A percentile compares a stretch with the other conserved stretches of the same genome.
phyloP scores from a whole-genome alignment of 2,329 filamentous ascomycete species.

The Anisogramma anomala region DNA sequence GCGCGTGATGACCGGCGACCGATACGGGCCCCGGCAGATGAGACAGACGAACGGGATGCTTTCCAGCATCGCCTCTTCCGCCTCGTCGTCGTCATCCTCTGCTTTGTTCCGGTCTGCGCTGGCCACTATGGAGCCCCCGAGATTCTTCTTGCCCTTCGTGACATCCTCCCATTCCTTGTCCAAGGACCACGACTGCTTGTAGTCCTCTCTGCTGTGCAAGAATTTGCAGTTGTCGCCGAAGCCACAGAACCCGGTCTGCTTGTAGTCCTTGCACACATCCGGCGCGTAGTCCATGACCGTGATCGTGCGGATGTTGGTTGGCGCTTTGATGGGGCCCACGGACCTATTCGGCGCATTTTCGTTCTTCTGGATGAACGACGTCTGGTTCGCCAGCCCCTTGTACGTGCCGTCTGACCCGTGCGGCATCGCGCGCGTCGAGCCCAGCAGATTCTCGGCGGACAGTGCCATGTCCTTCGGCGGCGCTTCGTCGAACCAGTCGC shows the following conservation, averaged over 20 bases:
- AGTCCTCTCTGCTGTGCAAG: constrained; percentile 63
- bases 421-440: constrained; percentile 36
- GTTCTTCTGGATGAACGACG: constrained; percentile 69
- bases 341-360: constrained; percentile 56
- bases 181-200: constrained; percentile 89
- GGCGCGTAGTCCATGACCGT: constrained; percentile 85
- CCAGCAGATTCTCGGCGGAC: constrained; percentile 44
- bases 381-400: constrained; percentile 61
- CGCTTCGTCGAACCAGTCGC: constrained; percentile 81
- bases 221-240: constrained; percentile 72
- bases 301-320: constrained; percentile 81
- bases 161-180: constrained; percentile 88
- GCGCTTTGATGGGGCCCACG: constrained; percentile 77
- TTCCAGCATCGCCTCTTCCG: constrained; percentile 62
- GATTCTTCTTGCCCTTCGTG: constrained; percentile 56
- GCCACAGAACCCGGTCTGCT: constrained; percentile 47
- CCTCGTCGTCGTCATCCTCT: constrained; percentile 28
- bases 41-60: constrained; percentile 84
- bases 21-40: constrained; percentile 71
- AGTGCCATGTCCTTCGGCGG: constrained; percentile 32
- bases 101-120: constrained; percentile 39
- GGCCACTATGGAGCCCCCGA: constrained; percentile 49
- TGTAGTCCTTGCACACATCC: constrained; percentile 79
- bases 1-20: constrained; percentile 70
- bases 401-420: constrained; percentile 55